phyloP scores from a whole-genome alignment of 1,139 yeast genomes.

The Scheffersomyces lignicola region DNA sequence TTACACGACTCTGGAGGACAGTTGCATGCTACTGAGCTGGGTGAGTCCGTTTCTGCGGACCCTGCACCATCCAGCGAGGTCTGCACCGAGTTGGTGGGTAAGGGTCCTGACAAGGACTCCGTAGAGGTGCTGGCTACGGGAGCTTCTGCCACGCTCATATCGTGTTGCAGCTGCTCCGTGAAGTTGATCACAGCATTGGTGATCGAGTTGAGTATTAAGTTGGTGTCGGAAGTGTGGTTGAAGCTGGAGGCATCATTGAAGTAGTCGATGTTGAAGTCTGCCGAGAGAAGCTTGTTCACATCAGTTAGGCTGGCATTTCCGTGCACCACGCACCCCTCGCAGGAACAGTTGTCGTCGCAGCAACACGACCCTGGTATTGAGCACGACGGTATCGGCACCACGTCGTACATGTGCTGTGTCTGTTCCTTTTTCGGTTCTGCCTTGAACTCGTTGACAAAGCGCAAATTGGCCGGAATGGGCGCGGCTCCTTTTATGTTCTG shows the following conservation, averaged over 20 bases:
- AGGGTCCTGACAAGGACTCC: too few relatives aligned
- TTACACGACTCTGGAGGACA: slow-evolving; percentile 50
- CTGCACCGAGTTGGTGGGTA: slow-evolving; percentile 1
- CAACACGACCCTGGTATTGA: slow-evolving; percentile 52
- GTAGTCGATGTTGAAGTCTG: slow-evolving; percentile 1
- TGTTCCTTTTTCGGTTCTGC: slow-evolving; percentile 3
- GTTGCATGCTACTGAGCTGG: slow-evolving; percentile 23
- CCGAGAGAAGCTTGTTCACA: not conserved
- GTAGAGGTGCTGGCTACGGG: too few relatives aligned
- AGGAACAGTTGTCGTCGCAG: slow-evolving; percentile 48
- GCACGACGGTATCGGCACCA: slow-evolving; percentile 38
- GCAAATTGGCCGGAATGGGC: not conserved
- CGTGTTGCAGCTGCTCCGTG: slow-evolving; percentile 4
- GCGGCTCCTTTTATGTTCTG: slow-evolving; percentile 8
- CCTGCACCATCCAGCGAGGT: not conserved
- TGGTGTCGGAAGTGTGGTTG: slow-evolving; percentile 1
- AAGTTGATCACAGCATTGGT: not conserved
- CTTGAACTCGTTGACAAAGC: slow-evolving; percentile 3
- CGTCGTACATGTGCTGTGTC: slow-evolving; percentile 17
- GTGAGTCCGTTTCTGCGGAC: not conserved
- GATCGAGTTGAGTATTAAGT: not conserved
- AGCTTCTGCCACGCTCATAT: too few relatives aligned
- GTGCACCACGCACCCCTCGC: slow-evolving; percentile 51
- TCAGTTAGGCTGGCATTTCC: slow-evolving; percentile 19
- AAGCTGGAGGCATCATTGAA: slow-evolving; percentile 1